These are phyloP conservation scores for Phytophthora colocasiae DNA, from an alignment of 352 stramenopile genomes.

Conservation along the genomic window DNA sequence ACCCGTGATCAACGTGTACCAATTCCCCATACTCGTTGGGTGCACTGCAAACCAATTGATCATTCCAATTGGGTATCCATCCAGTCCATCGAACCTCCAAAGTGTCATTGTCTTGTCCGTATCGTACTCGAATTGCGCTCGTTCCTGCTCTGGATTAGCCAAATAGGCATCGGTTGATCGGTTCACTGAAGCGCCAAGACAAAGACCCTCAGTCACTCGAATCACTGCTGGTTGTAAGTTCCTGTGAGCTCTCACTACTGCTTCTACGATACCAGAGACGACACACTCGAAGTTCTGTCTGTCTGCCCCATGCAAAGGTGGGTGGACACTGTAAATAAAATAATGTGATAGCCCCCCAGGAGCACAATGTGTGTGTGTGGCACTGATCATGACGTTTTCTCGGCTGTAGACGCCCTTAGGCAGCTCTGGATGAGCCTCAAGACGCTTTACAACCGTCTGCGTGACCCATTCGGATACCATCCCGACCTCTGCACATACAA, in stretches of 20 bases:
- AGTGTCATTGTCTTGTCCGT: conserved; percentile 95
- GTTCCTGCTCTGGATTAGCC: conserved; percentile 87
- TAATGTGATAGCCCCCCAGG: conserved; percentile 93
- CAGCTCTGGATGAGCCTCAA: conserved; percentile 58
- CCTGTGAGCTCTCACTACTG: conserved; percentile 78
- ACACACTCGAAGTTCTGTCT: conserved; percentile 91
- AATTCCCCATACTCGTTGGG: conserved; percentile 94
- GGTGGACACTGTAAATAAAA: conserved; percentile 91
- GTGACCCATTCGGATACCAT: conserved; percentile 92
- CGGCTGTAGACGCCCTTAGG: conserved; percentile 56
- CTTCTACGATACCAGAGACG: conserved; percentile 87
- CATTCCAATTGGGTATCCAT: conserved; percentile 88
- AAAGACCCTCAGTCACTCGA: conserved; percentile 63
- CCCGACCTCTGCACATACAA: conserved; percentile 90
- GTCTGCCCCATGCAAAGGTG: conserved; percentile 72
- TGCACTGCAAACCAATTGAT: conserved; percentile 96
- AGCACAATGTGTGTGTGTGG: conserved; percentile 93
- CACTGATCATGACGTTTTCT: conserved; percentile 90
- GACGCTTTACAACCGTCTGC: conserved; percentile 70
- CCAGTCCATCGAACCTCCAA: conserved; percentile 83
- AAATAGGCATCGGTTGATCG: conserved; percentile 90
- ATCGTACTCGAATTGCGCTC: conserved; percentile 78
- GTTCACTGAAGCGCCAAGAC: conserved; percentile 89
- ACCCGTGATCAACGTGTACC: conserved; percentile 93
- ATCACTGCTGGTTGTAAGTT: conserved; percentile 80